phyloP scores from a whole-genome alignment of 108 stramenopile genomes.

The Nitzschia putrida region DNA sequence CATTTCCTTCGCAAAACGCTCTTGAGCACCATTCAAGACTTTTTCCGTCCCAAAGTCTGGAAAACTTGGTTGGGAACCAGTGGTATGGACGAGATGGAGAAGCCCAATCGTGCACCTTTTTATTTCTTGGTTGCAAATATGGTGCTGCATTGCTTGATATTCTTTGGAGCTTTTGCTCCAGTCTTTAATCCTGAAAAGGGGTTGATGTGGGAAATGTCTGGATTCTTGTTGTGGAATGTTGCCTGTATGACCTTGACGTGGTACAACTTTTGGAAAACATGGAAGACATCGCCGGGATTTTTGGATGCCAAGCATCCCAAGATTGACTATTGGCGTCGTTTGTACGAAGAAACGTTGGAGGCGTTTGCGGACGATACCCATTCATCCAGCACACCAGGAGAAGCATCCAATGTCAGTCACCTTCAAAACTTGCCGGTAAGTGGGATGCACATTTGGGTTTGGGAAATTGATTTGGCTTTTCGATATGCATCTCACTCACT shows the following conservation, averaged over 20 bases:
- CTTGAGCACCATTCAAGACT: conserved; percentile 17
- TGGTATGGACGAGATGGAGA: conserved; percentile 55
- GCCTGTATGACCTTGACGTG: conserved; percentile 51
- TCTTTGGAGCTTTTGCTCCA: conserved; percentile 51
- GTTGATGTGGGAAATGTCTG: conserved; percentile 60
- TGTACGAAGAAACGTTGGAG: conserved; percentile 81
- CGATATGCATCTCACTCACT: too few relatives aligned
- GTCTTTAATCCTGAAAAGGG: conserved; percentile 44
- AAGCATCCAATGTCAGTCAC: too few relatives aligned
- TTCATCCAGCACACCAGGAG: too few relatives aligned
- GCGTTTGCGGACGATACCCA: conserved; percentile 54
- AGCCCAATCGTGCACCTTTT: conserved; percentile 72
- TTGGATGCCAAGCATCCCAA: conserved; percentile 38
- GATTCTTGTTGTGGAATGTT: conserved; percentile 58
- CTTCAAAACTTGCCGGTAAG: too few relatives aligned
- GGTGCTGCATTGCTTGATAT: conserved; percentile 47
- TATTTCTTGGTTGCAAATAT: conserved; percentile 64
- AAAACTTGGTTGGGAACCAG: conserved; percentile 76
- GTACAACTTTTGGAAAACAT: conserved; percentile 61
- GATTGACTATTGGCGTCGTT: conserved; percentile 51
- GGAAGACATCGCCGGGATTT: conserved; percentile 74
- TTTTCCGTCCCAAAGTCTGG: conserved; percentile 60
- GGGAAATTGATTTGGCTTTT: too few relatives aligned
- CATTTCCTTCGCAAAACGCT: conserved; percentile 35
- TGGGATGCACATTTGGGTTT: too few relatives aligned